These are phyloP conservation scores for Periconia sp. DNA, from an alignment of 2,329 filamentous ascomycete species.

Conservation along the genomic window DNA sequence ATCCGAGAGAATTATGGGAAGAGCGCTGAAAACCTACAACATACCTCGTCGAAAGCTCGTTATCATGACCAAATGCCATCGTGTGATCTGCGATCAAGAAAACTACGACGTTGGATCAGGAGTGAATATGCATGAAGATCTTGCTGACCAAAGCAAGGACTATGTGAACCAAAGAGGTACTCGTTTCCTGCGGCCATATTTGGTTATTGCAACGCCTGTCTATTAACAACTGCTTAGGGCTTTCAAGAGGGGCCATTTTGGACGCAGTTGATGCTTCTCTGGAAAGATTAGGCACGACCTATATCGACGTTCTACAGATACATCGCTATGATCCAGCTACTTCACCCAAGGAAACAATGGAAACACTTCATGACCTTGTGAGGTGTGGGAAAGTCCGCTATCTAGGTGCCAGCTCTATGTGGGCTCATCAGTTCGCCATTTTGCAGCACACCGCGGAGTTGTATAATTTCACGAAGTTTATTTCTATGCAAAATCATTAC, in stretches of 20 bases:
- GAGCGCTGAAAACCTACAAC: conserved; percentile 22
- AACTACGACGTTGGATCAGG: no score
- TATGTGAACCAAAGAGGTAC: neutral
- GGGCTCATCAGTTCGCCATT: conserved; percentile 50
- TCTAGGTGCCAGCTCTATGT: conserved; percentile 38
- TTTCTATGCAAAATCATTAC: conserved; percentile 52
- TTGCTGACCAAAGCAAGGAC: neutral
- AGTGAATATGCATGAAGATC: conserved; percentile 1
- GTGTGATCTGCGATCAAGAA: neutral
- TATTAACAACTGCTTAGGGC: conserved; percentile 39
- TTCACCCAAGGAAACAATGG: conserved; percentile 23
- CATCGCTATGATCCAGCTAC: conserved; percentile 19
- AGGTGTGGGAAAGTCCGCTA: conserved; percentile 25
- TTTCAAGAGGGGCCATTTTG: conserved; percentile 44
- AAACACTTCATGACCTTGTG: conserved; percentile 23
- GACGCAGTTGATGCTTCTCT: conserved; percentile 38
- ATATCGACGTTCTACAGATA: conserved; percentile 28
- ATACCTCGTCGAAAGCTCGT: conserved; percentile 35
- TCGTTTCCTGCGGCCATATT: neutral
- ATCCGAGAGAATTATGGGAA: conserved; percentile 32
- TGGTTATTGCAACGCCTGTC: conserved; percentile 16
- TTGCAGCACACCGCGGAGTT: conserved; percentile 46
- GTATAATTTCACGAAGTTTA: conserved; percentile 49
- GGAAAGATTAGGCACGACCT: conserved; percentile 16
- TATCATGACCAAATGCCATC: conserved; percentile 29